Conservation (phyloP, 164 flowering plant species). For the Tetracentron sinense region DNA sequence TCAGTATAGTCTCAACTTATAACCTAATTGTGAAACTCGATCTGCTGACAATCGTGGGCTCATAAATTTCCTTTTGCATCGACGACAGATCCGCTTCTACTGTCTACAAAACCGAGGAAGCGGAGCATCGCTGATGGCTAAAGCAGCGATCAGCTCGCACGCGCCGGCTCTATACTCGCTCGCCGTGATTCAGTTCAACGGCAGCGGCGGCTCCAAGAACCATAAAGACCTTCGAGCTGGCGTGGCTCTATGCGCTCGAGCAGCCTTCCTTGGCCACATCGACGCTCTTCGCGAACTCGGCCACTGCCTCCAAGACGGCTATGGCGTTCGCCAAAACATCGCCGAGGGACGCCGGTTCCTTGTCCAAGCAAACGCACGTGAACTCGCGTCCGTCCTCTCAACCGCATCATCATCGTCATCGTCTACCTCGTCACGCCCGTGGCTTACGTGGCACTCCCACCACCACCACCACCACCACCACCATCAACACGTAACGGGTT, state of each 20-base stretch:
- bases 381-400: slow-evolving; percentile 43
- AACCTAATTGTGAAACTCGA: too few species aligned
- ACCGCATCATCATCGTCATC: slow-evolving; percentile 19
- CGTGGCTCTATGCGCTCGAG: slow-evolving; percentile 68
- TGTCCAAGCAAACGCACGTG: slow-evolving; percentile 63
- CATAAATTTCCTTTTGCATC: not conserved
- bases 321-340: slow-evolving; percentile 57
- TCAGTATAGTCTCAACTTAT: slow-evolving; percentile 22
- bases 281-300: slow-evolving; percentile 80
- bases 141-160: slow-evolving; percentile 76
- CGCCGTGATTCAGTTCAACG: slow-evolving; percentile 91
- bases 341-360: slow-evolving; percentile 59
- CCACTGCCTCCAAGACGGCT: slow-evolving; percentile 84
- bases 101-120: slow-evolving; percentile 53
- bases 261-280: slow-evolving; percentile 68
- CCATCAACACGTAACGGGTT: slow-evolving; percentile 18
- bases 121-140: slow-evolving; percentile 79
- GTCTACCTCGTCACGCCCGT: slow-evolving; percentile 22
- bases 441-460: slow-evolving; percentile 36
- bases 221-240: slow-evolving; percentile 76
- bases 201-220: slow-evolving; percentile 65
- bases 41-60: not conserved
- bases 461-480: slow-evolving; percentile 8
- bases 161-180: slow-evolving; percentile 70
- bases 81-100: slow-evolving; percentile 67